phyloP scores from a whole-genome alignment of 805 yeast genomes.

The Candida argentea region DNA sequence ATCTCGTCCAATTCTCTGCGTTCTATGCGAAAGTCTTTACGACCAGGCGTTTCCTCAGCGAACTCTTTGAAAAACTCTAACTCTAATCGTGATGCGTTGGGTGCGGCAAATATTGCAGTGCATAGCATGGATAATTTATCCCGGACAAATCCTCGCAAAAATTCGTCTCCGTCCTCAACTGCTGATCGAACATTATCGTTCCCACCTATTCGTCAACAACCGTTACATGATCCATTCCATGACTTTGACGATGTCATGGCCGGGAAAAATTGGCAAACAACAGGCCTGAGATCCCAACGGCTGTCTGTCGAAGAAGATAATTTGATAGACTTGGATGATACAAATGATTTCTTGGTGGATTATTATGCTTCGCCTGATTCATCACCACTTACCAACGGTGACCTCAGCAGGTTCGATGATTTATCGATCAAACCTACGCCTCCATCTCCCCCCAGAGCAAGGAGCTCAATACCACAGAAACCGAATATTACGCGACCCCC shows the following conservation, averaged over 20 bases:
- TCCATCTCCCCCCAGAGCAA: constrained; percentile 8
- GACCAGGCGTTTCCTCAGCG: constrained; percentile 8
- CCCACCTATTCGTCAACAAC: constrained; percentile 2
- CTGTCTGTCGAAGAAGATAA: constrained; percentile 28
- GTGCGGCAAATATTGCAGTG: constrained; percentile 24
- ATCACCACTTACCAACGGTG: constrained; percentile 1
- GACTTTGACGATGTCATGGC: constrained; percentile 8
- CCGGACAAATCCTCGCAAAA: no score
- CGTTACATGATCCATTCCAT: constrained; percentile 32
- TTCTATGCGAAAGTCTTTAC: constrained; percentile 22
- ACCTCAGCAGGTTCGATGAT: constrained; percentile 14
- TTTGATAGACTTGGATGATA: constrained; percentile 60
- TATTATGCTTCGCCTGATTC: constrained; percentile 3
- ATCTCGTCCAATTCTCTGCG: constrained; percentile 6
- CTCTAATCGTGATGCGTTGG: constrained; percentile 11
- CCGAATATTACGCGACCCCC: no score
- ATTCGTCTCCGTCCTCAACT: no score
- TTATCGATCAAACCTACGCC: constrained; percentile 10
- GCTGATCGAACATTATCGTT: constrained; percentile 1
- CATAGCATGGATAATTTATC: no score
- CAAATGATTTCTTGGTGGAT: constrained; percentile 3
- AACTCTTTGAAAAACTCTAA: neutral
- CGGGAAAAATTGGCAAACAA: constrained; percentile 4
- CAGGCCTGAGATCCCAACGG: constrained; percentile 1
- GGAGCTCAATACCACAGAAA: neutral